Evolutionary conservation across 148 eudicot genomes (phyloP), one percentile per base, ranked within the genome.

Genomic region (Camellia sinensis): DNA sequence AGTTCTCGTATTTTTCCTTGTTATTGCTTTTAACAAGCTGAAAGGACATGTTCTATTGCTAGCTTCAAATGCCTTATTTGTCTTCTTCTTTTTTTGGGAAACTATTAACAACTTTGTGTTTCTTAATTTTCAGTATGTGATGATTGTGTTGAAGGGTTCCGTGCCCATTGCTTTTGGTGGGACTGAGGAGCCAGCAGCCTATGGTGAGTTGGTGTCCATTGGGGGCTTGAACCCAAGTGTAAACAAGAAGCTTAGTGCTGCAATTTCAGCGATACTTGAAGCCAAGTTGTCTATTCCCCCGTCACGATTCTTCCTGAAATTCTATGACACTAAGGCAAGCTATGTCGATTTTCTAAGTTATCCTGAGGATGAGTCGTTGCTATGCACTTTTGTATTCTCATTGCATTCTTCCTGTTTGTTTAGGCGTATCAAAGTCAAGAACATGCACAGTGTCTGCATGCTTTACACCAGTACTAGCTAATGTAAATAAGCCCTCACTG

Each of bases 221-320:
- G 98, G 98, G 74, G 98, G 98, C 29, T 92, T 96, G 10, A 88
- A 79, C 75, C 84, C 97, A n/a, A 90, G 85, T 61, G 89, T 83
- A n/a, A 96, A 93, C 94, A 96, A 93, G 90, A 89, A 96, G 83
- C 85, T 96, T 83, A 96, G 99, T 85, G 97, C 92, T 86, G 98
- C 95, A 41, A 82, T 96, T 75, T 83, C 98, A 19, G 78, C 85
- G 5, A 86, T 96, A 70, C 94, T 96, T 14, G 97, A 92, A 82
- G 81, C 87, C 83, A 93, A 96, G 86, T 57, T 96, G 76, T 89
- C 91, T 76, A 84, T 96, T 73, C 92, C 99, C 22, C 91, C 89
- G 68, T 62, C 85, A 9, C 92, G 98, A 50, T 91, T 87, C 92
- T 93, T 82, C 90, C 86, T 96, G 85, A 96, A 93, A 67, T 96